Evolutionary conservation across 2,329 filamentous ascomycete species (phyloP), one percentile per base, ranked within the genome.

Genomic region (Claviceps monticola): DNA sequence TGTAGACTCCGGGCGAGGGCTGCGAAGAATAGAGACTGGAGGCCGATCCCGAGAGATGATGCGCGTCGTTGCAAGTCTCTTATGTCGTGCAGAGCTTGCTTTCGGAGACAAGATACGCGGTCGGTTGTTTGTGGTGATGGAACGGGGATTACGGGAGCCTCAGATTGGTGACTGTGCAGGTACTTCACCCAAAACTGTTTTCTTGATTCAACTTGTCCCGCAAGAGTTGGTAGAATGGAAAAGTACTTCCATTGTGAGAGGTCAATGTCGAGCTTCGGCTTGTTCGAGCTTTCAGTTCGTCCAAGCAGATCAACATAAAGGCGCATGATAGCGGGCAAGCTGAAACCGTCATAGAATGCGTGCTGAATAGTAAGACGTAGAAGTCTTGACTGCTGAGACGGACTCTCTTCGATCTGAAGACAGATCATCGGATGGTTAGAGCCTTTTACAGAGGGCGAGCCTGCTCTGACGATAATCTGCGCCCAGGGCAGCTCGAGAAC

Each of bases 261-360:
- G 0, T 54, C 57, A 13, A 55, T 21, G 4, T 51, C 48, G 6
- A n/a, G 11, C 6, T 45, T 46, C 1, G 44, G 1, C 2, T 56
- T 58, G 59, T 19, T 8, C 2, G 46, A 48, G 17, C 26, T 16
- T 23, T 23, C 49, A 16, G 9, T 34, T 19, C 39, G 41, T 14
- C 17, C 14, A 9, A 49, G 43, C 17, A 56, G 16, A 13, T 57
- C 26, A 39, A 57, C 49, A 23, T 58, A 55, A 9, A 60, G 48
- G 14, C 64, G 61, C 2, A 88, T 69, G 5, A 95, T 68, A 0
- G 74, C 62, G 1, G 82, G 78, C 4, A 96, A 70, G 59, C 86
- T 93, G 54, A 94, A 74, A 5, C 83, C 89, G 63, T 96, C 91
- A 61, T 96, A 97, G 0, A 96, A 72, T 0, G 86, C 86, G 63